A percentile compares a stretch with the other conserved stretches of the same genome.
These are phyloP conservation scores for Hibiscus tridactylites DNA, from an alignment of 345 rosid genomes.

Conservation along the genomic window DNA sequence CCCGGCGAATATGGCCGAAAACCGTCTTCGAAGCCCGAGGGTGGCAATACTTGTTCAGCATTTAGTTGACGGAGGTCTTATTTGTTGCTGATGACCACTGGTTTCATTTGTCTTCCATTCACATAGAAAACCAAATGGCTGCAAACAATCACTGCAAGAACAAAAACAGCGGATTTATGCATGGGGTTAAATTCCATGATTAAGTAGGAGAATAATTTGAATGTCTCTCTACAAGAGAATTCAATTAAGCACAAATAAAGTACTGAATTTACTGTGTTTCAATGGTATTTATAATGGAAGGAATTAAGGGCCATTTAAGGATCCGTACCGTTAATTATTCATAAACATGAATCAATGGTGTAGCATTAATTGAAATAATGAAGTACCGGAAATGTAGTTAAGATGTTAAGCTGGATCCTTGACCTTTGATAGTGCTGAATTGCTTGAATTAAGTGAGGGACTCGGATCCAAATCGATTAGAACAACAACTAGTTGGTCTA, in stretches of 20 bases:
- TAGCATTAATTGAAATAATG: not conserved
- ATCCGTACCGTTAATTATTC: conserved; percentile 12
- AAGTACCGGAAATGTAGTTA: too few relatives aligned
- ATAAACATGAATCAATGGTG: conserved; percentile 4
- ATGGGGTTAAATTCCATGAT: conserved; percentile 4
- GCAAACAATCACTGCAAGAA: conserved; percentile 17
- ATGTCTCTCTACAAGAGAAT: too few relatives aligned
- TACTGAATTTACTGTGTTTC: not conserved
- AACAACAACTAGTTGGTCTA: too few relatives aligned
- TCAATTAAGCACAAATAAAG: not conserved
- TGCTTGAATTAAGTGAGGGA: not conserved
- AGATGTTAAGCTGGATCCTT: not conserved
- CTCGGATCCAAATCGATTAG: not conserved
- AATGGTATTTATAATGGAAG: conserved; percentile 14
- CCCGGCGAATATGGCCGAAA: conserved; percentile 30
- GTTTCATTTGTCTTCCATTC: conserved; percentile 28
- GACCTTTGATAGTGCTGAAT: conserved; percentile 25
- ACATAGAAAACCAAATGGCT: conserved; percentile 16
- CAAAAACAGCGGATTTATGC: conserved; percentile 1
- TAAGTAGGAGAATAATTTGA: not conserved
- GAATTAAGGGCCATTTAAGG: not conserved
- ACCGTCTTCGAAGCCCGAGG: not conserved
- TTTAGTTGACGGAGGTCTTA: not conserved
- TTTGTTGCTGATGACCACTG: not conserved
- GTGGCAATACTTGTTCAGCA: not conserved